A percentile compares a stretch with the other conserved stretches of the same genome.
These are phyloP conservation scores for Ophiocordyceps unilateralis DNA, from an alignment of 2,329 filamentous ascomycete genomes.

Conservation along the genomic window DNA sequence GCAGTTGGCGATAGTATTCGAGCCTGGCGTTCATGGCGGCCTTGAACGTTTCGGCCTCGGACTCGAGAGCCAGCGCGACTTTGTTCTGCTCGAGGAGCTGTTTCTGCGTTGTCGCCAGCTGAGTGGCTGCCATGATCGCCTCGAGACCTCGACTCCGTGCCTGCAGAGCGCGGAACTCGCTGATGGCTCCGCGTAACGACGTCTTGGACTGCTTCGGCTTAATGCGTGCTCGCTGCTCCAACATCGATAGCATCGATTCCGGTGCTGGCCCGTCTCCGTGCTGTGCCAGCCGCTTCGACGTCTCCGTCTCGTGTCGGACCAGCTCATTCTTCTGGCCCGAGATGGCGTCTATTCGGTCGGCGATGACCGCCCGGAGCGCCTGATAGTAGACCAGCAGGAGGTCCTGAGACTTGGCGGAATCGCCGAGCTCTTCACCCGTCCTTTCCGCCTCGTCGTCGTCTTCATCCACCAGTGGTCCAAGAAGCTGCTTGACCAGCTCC, in stretches of 20 bases:
- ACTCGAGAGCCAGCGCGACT: conserved; percentile 31
- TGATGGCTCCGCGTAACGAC: conserved; percentile 55
- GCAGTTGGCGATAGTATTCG: conserved; percentile 81
- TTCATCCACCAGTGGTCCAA: conserved; percentile 66
- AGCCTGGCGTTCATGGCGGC: conserved; percentile 69
- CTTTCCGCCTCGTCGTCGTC: conserved; percentile 54
- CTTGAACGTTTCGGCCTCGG: conserved; percentile 61
- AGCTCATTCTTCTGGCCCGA: conserved; percentile 63
- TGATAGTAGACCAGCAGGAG: conserved; percentile 78
- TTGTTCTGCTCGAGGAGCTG: conserved; percentile 34
- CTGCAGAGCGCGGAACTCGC: conserved; percentile 56
- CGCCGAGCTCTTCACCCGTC: conserved; percentile 79
- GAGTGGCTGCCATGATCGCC: conserved; percentile 16
- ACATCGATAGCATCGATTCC: conserved; percentile 36
- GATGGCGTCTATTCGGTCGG: conserved; percentile 62
- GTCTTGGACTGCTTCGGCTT: conserved; percentile 32
- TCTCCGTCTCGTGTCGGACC: conserved; percentile 53
- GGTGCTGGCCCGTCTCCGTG: conserved; percentile 55
- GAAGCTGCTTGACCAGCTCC: conserved; percentile 52
- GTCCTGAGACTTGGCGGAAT: conserved; percentile 75
- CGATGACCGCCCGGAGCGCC: conserved; percentile 54
- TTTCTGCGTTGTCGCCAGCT: conserved; percentile 40
- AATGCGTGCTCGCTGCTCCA: conserved; percentile 25
- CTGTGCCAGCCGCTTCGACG: conserved; percentile 41
- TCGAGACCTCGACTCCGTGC: too few relatives aligned